phyloP scores from a whole-genome alignment of 352 stramenopile genomes.

The Globisporangium parvum region DNA sequence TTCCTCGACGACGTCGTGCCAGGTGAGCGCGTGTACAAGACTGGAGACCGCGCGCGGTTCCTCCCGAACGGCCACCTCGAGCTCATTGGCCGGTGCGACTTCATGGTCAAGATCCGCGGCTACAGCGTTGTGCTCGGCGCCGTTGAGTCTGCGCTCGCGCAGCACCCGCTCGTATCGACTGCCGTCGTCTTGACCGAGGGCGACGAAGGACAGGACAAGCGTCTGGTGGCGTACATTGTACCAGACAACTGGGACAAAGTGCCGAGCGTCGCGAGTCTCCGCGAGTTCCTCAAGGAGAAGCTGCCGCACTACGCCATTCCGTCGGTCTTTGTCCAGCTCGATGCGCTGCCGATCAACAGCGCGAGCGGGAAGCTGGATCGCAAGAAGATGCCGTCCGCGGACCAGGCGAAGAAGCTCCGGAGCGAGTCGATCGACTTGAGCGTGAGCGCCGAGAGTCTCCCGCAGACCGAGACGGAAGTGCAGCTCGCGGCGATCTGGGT shows the following conservation, averaged over 20 bases:
- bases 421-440: conserved; percentile 72
- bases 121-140: conserved; percentile 93
- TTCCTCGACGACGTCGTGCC: conserved; percentile 68
- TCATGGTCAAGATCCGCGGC: conserved; percentile 95
- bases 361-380: conserved; percentile 86
- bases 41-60: conserved; percentile 88
- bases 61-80: conserved; percentile 89
- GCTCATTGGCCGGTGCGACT: conserved; percentile 91
- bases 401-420: conserved; percentile 60
- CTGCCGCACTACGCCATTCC: conserved; percentile 83
- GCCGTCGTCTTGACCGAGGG: conserved; percentile 89
- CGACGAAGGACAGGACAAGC: conserved; percentile 81
- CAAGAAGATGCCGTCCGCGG: conserved; percentile 78
- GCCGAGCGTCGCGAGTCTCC: conserved; percentile 55
- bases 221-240: conserved; percentile 91
- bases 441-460: conserved; percentile 28
- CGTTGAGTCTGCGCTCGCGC: conserved; percentile 86
- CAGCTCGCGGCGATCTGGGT: conserved; percentile 58
- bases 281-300: conserved; percentile 62
- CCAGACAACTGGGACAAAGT: conserved; percentile 65
- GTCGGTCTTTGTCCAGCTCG: conserved; percentile 72
- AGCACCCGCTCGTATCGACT: conserved; percentile 79
- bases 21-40: conserved; percentile 87
- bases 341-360: conserved; percentile 83
- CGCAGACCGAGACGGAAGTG: conserved; percentile 55